phyloP scores from a whole-genome alignment of 257 asterid genomes.

The Lithospermum erythrorhizon region DNA sequence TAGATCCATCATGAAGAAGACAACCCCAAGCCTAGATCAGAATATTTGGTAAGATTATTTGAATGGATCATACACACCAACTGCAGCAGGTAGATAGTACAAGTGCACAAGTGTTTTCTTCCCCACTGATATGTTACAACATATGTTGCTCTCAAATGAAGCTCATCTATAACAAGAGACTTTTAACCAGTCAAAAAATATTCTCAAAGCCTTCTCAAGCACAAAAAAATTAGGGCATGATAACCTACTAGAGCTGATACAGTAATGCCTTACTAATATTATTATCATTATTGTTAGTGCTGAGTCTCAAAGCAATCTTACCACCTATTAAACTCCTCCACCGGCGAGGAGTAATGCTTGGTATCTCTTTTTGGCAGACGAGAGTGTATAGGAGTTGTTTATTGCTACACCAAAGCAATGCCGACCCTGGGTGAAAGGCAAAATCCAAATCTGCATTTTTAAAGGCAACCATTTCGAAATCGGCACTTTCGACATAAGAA shows the following conservation, averaged over 20 bases:
- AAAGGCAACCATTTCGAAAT: constrained; percentile 97
- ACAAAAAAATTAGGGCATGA: constrained; percentile 46
- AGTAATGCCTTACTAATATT: constrained; percentile 41
- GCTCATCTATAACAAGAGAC: constrained; percentile 13
- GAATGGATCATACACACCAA: no score
- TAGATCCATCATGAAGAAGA: background rate
- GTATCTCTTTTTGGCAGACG: constrained; percentile 91
- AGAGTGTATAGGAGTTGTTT: constrained; percentile 73
- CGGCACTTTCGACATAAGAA: constrained; percentile 88
- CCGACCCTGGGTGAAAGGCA: constrained; percentile 79
- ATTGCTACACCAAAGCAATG: constrained; percentile 97
- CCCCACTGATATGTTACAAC: no score
- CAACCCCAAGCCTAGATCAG: no score
- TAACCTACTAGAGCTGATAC: constrained; percentile 27
- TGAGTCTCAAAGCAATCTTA: constrained; percentile 98
- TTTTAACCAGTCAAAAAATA: constrained; percentile 35
- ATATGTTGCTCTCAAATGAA: background rate
- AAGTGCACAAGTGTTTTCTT: no score
- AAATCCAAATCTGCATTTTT: constrained; percentile 98
- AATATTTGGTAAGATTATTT: no score
- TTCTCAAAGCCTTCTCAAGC: constrained; percentile 37
- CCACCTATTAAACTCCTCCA: constrained; percentile 95
- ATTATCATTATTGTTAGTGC: constrained; percentile 54
- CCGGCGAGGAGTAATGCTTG: constrained; percentile 83
- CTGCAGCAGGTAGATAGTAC: background rate